Percentiles rank a stretch among this genome's conserved stretches.
These are phyloP conservation scores for Leishmania tarentolae DNA, from an alignment of 208 protist genomes.

Conservation along the genomic window DNA sequence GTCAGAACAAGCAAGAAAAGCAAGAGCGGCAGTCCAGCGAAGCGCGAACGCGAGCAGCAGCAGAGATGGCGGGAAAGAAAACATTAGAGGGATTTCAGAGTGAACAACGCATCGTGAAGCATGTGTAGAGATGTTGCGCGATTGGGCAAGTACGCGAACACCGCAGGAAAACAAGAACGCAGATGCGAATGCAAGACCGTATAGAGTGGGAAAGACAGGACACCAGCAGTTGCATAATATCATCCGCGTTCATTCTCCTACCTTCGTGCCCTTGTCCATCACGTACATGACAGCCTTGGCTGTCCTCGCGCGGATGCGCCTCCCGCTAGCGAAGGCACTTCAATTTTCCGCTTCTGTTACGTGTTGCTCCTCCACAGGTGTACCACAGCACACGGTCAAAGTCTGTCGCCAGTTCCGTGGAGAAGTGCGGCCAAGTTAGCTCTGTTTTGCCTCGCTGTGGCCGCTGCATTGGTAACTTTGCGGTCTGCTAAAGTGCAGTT, in stretches of 20 bases:
- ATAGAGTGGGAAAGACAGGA: background rate
- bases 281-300: too few relatives aligned
- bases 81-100: background rate
- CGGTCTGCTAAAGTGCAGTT: background rate
- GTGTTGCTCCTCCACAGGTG: background rate
- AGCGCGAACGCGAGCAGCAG: background rate
- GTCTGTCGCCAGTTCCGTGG: background rate
- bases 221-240: background rate
- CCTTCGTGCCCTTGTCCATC: too few relatives aligned
- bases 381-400: too few relatives aligned
- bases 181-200: background rate
- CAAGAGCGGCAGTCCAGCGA: background rate
- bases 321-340: background rate
- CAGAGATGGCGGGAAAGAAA: background rate
- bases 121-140: too few relatives aligned
- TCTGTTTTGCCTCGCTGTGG: background rate
- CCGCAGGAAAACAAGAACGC: background rate
- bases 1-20: background rate
- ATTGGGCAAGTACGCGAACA: background rate
- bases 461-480: too few relatives aligned
- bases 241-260: background rate
- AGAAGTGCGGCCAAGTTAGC: background rate
- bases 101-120: background rate
- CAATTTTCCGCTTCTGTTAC: background rate
- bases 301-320: background rate